Percentiles rank a stretch among this genome's conserved stretches.
These are phyloP conservation scores for Saitozyma sp. DNA, from an alignment of 768 basidiomycete species.

Conservation along the genomic window DNA sequence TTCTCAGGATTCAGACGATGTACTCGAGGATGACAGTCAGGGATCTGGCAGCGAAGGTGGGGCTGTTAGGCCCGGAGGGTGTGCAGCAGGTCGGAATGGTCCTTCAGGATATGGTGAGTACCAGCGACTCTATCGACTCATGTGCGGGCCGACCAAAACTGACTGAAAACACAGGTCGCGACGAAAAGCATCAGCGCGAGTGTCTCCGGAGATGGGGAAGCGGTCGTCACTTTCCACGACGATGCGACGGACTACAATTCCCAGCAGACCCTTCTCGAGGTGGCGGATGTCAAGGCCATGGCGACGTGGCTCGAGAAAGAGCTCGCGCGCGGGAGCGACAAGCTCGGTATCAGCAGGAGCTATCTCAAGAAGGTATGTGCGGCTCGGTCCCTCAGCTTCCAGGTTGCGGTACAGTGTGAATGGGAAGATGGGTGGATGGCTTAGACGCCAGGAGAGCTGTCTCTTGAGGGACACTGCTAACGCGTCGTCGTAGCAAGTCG, in stretches of 20 bases:
- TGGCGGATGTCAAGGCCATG: conserved; percentile 14
- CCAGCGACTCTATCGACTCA: background rate
- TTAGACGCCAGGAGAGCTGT: conserved; percentile 1
- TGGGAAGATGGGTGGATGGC: background rate
- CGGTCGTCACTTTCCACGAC: conserved; percentile 34
- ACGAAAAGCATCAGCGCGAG: conserved; percentile 10
- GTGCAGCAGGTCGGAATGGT: conserved; percentile 10
- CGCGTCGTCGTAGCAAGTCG: conserved; percentile 1
- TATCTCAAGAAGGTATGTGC: conserved; percentile 39
- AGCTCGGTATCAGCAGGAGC: conserved; percentile 22
- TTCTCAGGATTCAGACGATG: conserved; percentile 24
- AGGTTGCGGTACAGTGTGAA: background rate
- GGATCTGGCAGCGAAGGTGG: conserved; percentile 28
- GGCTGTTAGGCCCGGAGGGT: conserved; percentile 9
- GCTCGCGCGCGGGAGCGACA: conserved; percentile 14
- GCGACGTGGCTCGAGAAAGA: conserved; percentile 21
- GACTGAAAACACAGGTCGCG: conserved; percentile 14
- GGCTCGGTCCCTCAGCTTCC: background rate
- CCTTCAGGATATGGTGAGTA: conserved; percentile 29
- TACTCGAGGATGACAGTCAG: conserved; percentile 33
- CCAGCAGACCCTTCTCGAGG: conserved; percentile 2
- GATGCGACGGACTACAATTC: conserved; percentile 6
- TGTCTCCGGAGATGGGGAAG: conserved; percentile 6
- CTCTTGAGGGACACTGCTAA: conserved; percentile 6
- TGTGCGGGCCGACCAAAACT: background rate